phyloP scores from a whole-genome alignment of 2,329 filamentous ascomycete genomes.

The Colletotrichum gigasporum region DNA sequence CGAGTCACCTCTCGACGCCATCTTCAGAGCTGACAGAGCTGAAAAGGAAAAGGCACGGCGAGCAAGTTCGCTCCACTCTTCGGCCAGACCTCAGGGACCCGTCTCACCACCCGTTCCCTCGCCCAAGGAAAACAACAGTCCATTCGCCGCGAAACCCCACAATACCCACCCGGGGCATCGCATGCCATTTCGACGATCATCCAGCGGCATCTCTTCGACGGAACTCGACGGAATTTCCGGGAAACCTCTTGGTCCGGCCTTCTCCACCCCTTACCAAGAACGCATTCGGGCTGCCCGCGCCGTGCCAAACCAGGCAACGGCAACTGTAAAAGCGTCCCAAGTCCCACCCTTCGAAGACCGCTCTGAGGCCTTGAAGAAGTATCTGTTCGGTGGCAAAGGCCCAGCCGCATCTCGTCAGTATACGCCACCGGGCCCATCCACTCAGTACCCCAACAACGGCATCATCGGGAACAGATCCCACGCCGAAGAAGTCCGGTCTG shows the following conservation, averaged over 20 bases:
- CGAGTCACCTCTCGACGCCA: conserved; percentile 85
- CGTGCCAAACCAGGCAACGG: conserved; percentile 33
- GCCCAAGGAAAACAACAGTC: conserved; percentile 40
- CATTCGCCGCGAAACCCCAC: conserved; percentile 16
- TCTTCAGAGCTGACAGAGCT: conserved; percentile 88
- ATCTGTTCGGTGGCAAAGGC: conserved; percentile 57
- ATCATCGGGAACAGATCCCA: not conserved
- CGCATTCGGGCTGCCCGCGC: conserved; percentile 66
- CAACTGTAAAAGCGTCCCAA: not conserved
- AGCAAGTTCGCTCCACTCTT: conserved; percentile 58
- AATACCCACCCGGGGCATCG: conserved; percentile 27
- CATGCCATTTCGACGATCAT: conserved; percentile 31
- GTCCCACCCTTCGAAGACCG: conserved; percentile 39
- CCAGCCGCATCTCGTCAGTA: conserved; percentile 27
- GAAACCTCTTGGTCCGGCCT: conserved; percentile 69
- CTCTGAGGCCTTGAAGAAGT: conserved; percentile 65
- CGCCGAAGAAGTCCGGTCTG: conserved; percentile 35
- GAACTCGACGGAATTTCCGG: conserved; percentile 72
- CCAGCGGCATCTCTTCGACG: conserved; percentile 67
- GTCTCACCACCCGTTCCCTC: conserved; percentile 62
- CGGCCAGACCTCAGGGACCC: conserved; percentile 49
- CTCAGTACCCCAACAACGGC: conserved; percentile 8
- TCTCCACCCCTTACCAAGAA: conserved; percentile 73
- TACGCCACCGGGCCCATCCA: not conserved
- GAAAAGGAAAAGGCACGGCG: conserved; percentile 73